Evolutionary conservation across 2,329 filamentous ascomycete species (phyloP), one percentile per base, ranked within the genome.

Genomic region (Botrytis porri): DNA sequence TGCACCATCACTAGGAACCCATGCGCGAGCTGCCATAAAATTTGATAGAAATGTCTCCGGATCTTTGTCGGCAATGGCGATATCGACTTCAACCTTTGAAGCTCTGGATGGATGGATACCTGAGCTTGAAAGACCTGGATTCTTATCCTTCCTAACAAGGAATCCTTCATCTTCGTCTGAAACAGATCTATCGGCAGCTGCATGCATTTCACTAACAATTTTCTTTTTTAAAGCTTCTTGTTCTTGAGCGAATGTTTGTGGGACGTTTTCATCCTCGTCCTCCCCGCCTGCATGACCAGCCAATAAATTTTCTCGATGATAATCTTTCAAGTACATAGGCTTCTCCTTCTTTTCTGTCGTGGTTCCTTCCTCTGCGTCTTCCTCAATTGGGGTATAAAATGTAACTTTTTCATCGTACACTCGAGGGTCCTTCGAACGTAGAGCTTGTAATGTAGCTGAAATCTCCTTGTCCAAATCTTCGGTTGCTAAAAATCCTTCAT

Each of bases 41-140:
- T 98, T 97, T 71, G 93, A 95, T n/a, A 99, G 85, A 81, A 94
- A 99, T 0, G 88, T 92, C 80, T 98, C 95, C 0, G 95, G 96
- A 80, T 99, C 91, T 81, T 93, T 92, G 79, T 97, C 93, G 54
- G 96, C 94, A 73, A 88, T 88, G 65, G 89, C 86, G 61, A 97
- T 85, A 78, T 96, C 92, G 67, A 86, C 81, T 76, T 86, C 86
- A 73, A 87, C 82, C 73, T 85, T 82, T 61, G 85, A 80, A 29
- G 82, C 84, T 75, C 89, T 84, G 8, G 88, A 88, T 6, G 88
- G 88, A 78, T 91, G 88, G 9, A 90, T 80, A 57, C 87, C 86
- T 71, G 85, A 80, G 25, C 82, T 84, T 35, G 81, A 74, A 22
- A 76, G 74, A 72, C 80, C 69, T 77, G 77, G 76, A 69, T 78